Percentiles rank a stretch among this genome's conserved stretches.
These are phyloP conservation scores for Jackrogersella minutella DNA, from an alignment of 495 filamentous ascomycete genomes.

Conservation along the genomic window DNA sequence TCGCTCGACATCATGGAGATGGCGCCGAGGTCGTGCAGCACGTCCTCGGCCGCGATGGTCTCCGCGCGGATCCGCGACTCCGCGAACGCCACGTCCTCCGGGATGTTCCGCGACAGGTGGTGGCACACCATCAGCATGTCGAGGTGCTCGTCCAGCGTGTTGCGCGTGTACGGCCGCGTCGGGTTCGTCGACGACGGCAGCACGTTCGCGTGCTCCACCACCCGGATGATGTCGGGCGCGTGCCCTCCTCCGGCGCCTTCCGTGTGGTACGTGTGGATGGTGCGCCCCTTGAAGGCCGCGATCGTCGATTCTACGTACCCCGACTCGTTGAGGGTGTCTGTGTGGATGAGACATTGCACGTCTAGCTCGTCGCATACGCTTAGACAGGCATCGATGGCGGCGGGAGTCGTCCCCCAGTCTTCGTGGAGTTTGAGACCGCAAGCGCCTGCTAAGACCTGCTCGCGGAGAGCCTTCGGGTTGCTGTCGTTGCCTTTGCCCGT, in stretches of 20 bases:
- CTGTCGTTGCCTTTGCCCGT: conserved; percentile 97
- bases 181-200: conserved; percentile 93
- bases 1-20: conserved; percentile 97
- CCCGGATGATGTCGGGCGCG: conserved; percentile 94
- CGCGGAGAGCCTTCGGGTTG: conserved; percentile 71
- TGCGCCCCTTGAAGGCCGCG: conserved; percentile 83
- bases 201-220: conserved; percentile 92
- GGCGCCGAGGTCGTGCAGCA: conserved; percentile 93
- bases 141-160: conserved; percentile 96
- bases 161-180: conserved; percentile 88
- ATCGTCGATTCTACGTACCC: conserved; percentile 97
- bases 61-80: conserved; percentile 94
- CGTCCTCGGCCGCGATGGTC: conserved; percentile 97
- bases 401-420: conserved; percentile 94
- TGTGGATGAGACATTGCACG: conserved; percentile 95
- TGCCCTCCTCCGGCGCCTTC: conserved; percentile 97
- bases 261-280: conserved; percentile 98
- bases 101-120: conserved; percentile 88
- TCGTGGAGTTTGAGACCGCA: conserved; percentile 96
- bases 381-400: conserved; percentile 91
- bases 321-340: conserved; percentile 96
- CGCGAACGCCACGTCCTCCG: conserved; percentile 95
- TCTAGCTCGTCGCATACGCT: conserved; percentile 88
- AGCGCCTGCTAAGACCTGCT: conserved; percentile 84
- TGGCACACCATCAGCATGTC: conserved; percentile 99